A percentile compares a stretch with the other conserved stretches of the same genome.
Evolutionary conservation across 1,284 basidiomycete species (phyloP).

Genomic region (Phaffia rhodozyma): DNA sequence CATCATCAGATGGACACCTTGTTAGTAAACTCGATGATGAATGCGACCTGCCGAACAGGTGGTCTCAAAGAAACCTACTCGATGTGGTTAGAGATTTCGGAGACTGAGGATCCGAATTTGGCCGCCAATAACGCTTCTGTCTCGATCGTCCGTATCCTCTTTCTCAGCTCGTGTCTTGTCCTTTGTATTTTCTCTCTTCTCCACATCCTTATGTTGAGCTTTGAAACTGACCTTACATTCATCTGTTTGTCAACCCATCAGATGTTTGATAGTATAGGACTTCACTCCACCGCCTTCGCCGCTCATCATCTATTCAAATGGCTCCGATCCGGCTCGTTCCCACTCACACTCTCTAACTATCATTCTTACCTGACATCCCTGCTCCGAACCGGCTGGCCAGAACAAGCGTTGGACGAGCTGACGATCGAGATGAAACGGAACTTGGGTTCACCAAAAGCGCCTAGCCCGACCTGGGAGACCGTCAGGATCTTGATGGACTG

Average conservation of each 20-base stretch:
- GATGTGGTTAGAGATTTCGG: slow-evolving; percentile 8
- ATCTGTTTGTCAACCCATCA: background rate
- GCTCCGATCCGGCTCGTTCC: slow-evolving; percentile 15
- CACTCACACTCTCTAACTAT: slow-evolving; percentile 13
- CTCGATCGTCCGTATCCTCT: slow-evolving; percentile 4
- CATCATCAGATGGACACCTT: background rate
- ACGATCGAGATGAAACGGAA: slow-evolving; percentile 6
- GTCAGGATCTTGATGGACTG: slow-evolving; percentile 1
- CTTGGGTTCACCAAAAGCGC: slow-evolving; percentile 9
- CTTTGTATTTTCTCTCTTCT: background rate
- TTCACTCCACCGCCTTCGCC: background rate
- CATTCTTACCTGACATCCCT: slow-evolving; percentile 9
- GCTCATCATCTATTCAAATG: slow-evolving; percentile 6
- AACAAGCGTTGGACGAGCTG: background rate
- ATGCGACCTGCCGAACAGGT: slow-evolving; percentile 8
- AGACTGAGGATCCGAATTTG: slow-evolving; percentile 2
- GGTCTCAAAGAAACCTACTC: slow-evolving; percentile 1
- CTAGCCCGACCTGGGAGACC: slow-evolving; percentile 10
- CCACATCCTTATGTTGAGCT: background rate
- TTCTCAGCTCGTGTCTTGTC: background rate
- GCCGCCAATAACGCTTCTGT: slow-evolving; percentile 13
- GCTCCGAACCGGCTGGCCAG: background rate
- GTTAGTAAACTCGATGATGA: slow-evolving; percentile 11
- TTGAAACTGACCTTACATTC: too few species aligned
- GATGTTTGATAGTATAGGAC: slow-evolving; percentile 12